Base-by-base conservation (phyloP, 163 green algal species). In the Smithsoniella earleae region DNA sequence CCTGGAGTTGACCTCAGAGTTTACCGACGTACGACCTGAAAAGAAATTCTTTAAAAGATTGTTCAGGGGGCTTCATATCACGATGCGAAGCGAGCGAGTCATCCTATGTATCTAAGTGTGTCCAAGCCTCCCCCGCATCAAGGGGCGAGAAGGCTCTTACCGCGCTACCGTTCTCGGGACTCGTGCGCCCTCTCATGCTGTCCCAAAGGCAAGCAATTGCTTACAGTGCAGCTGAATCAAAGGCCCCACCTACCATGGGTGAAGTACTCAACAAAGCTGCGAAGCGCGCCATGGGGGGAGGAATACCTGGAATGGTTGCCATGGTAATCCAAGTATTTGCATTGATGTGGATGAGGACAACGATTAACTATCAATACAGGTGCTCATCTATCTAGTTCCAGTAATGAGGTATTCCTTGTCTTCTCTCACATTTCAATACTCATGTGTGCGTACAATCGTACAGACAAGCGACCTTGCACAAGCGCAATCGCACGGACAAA, bases 321-420 rank as follows among this genome's bases (percentile, higher is more conserved):
- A 69, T 69, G 58, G 20, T 69, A 30, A 69, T 69, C 20, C 58
- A 69, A 34, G 58, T 69, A 16, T 69, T 69, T 43, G 58, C 58
- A 16, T 33, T 69, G 22, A 69, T 69, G 58, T 95, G 90, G 90
- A 81, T 96, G 75, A 83, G 90, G 4, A 96, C 90, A 4, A 95
- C 88, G 0, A 82, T 96, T 40, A 95, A 96, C 78, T 95, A 94
- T 77, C 86, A 92, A 75, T 91, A 88, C 72, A 63, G 62, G 27
- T 13, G 16, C 27, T 8, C 52, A 20, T 66, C 16, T n/a, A n/a
- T n/a, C n/a, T n/a, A n/a, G n/a, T n/a, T n/a, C n/a, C n/a, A n/a
- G n/a, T n/a, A n/a, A n/a, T n/a, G n/a, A n/a, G n/a, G n/a, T n/a
- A n/a, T n/a, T n/a, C n/a, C n/a, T n/a, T n/a, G n/a, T n/a, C n/a